Evolutionary conservation across 1,284 basidiomycete species (phyloP), one percentile per base, ranked within the genome.

Genomic region (Laetiporus sulphureus): DNA sequence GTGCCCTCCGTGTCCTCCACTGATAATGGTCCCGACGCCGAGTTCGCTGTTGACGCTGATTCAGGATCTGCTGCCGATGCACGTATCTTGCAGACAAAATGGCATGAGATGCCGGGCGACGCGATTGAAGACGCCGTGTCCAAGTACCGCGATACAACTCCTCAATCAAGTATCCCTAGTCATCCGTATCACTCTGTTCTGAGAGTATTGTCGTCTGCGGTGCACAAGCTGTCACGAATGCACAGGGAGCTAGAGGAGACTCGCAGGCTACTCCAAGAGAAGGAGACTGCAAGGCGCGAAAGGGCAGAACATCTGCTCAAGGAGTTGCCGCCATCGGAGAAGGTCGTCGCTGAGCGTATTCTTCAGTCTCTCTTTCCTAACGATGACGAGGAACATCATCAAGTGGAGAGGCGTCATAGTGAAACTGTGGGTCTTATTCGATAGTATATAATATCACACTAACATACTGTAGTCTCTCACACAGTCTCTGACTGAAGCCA

Each of bases 31-130:
- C 10, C 12, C 4, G 30, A 16, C 11, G 38, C 27, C 12, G 44
- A 33, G 8, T 30, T 42, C 20, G 31, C 41, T 18, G 23, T 48
- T 22, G 8, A 32, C 13, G 44, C 47, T 19, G 56, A 67, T 3
- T 53, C 57, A 2, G 70, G 73, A n/a, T 25, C 49, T 22, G 8
- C 34, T 12, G 44, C 47, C 18, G 56, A 67, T 3, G 52, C 57
- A 2, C 70, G 73, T 47, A 67, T 86, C 13, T 66, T 87, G 15
- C 64, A 67, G 2, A 80, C 75, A 4, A 72, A 68, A 54, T 87
- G 83, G 82, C 81, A 86, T 54, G 73, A 78, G 33, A 78, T 77
- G 51, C 77, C 80, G 1, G 83, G 88, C 59, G 74, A 83, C 37
- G 78, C 72, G 1, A 81, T 89, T 32, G 74, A 81, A 47, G 63